Evolutionary conservation across 345 rosid genomes (phyloP), one percentile per base, ranked within the genome.

Genomic region (Syzygium oleosum): DNA sequence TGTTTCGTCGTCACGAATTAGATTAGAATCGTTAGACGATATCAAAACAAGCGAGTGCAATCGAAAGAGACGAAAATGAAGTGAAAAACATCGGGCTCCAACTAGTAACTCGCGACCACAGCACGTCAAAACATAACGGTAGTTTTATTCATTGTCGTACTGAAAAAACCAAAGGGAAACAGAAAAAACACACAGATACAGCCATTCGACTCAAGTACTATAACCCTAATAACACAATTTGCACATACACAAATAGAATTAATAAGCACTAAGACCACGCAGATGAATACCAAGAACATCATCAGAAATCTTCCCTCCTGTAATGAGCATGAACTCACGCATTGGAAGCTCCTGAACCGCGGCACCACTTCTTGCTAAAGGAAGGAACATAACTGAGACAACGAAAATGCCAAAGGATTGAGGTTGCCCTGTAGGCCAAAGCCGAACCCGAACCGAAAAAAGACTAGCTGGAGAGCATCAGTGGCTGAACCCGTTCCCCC

Each of bases 401-500:
- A 17, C 43, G 79, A 77, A 90, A 80, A n/a, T 90, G 93, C 93
- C 93, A 91, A 91, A 91, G 90, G 91, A 89, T 88, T 80, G 88
- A 85, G 86, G 91, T 91, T 91, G 93, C 93, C 93, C 93, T 88
- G 89, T 27, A 55, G 85, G 80, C 46, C 79, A 3, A 68, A 68
- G 79, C 79, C 46, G 43, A 31, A 65, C 78, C 77, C 41, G 0
- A 31, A 68, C 79, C 1, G 23, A 68, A 16, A 31, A 7, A 21
- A 0, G 43, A 68, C 43, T 68, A 68, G 23, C 79, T 68, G 34
- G 6, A 10, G 21, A 68, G 79, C 79, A 17, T 34, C 79, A 17
- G 79, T 31, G 46, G 79, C 79, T 21, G 79, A 38, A 68, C 46
- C 79, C 11, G 22, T 16, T 4, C 78, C 46, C 79, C 43, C 22